Conservation (phyloP, 2,329 filamentous ascomycete genomes). For the Ophiosphaerella narmari region DNA sequence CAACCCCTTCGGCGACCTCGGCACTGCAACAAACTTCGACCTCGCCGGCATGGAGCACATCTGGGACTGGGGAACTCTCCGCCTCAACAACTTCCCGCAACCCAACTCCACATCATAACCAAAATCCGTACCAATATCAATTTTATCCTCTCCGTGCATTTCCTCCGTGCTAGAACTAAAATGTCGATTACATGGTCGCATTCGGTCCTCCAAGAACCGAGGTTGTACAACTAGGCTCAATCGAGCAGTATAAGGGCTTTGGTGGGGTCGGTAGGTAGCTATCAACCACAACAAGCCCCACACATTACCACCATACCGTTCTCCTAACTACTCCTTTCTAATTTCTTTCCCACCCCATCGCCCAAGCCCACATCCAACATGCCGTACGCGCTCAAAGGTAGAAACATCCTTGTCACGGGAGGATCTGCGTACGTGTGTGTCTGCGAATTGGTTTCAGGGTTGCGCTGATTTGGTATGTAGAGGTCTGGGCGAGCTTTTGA, state of each 20-base stretch:
- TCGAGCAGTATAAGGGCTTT: too few relatives aligned
- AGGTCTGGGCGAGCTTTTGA: conserved; percentile 72
- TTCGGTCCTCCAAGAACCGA: background rate
- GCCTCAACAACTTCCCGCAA: conserved; percentile 23
- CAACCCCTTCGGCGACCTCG: conserved; percentile 25
- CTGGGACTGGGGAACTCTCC: conserved; percentile 38
- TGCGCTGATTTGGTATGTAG: conserved; percentile 42
- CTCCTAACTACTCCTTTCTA: too few relatives aligned
- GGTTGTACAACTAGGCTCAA: background rate
- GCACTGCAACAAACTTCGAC: conserved; percentile 16
- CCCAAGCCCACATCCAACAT: conserved; percentile 45
- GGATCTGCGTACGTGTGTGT: conserved; percentile 60
- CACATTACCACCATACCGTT: too few relatives aligned
- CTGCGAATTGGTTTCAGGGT: background rate
- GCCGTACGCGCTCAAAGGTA: conserved; percentile 65
- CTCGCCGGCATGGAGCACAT: conserved; percentile 40
- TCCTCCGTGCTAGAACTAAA: too few relatives aligned
- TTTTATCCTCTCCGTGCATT: too few relatives aligned
- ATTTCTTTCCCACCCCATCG: too few relatives aligned
- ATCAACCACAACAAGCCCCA: too few relatives aligned
- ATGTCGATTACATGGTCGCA: too few relatives aligned
- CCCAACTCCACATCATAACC: background rate
- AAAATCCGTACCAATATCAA: too few relatives aligned
- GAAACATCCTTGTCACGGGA: conserved; percentile 68
- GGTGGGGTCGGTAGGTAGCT: too few relatives aligned